Conservation (phyloP, 2,329 filamentous ascomycete genomes). For the Rhexocercosporidium sp. region DNA sequence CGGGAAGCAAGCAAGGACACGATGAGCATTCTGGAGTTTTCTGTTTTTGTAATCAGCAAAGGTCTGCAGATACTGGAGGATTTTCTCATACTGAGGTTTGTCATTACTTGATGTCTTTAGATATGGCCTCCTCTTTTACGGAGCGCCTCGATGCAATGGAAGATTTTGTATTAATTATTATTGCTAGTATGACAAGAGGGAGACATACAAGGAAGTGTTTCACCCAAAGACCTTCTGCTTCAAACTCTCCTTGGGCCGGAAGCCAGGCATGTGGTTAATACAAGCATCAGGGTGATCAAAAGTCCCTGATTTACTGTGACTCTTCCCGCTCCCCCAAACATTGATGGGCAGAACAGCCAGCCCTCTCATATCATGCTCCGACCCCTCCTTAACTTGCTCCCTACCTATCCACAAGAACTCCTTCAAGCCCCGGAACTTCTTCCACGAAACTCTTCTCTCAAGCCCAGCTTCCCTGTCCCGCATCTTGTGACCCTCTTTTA, state of each 20-base stretch:
- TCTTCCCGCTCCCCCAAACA: conserved; percentile 35
- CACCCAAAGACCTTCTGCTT: conserved; percentile 9
- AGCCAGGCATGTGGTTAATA: conserved; percentile 30
- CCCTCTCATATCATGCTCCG: conserved; percentile 27
- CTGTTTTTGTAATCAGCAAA: background rate
- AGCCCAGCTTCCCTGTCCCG: conserved; percentile 35
- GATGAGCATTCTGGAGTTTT: background rate
- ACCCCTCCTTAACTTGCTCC: conserved; percentile 16
- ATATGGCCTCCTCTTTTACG: background rate
- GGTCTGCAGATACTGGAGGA: background rate
- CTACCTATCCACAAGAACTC: conserved; percentile 28
- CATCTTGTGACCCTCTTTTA: conserved; percentile 26
- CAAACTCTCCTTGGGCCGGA: conserved; percentile 3
- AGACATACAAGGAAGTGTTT: background rate
- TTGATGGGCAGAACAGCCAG: conserved; percentile 33
- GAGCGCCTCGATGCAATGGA: background rate
- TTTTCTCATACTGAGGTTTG: background rate
- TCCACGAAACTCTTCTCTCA: conserved; percentile 35
- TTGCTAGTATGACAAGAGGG: background rate
- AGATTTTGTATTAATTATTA: background rate
- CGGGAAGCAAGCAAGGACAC: background rate
- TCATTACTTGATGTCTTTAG: background rate
- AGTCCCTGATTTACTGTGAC: conserved; percentile 31
- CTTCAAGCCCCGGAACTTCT: conserved; percentile 30
- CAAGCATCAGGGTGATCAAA: conserved; percentile 30